Evolutionary conservation across 2,329 filamentous ascomycete species (phyloP), one percentile per base, ranked within the genome.

Genomic region (Aspergillus aculeatinus): DNA sequence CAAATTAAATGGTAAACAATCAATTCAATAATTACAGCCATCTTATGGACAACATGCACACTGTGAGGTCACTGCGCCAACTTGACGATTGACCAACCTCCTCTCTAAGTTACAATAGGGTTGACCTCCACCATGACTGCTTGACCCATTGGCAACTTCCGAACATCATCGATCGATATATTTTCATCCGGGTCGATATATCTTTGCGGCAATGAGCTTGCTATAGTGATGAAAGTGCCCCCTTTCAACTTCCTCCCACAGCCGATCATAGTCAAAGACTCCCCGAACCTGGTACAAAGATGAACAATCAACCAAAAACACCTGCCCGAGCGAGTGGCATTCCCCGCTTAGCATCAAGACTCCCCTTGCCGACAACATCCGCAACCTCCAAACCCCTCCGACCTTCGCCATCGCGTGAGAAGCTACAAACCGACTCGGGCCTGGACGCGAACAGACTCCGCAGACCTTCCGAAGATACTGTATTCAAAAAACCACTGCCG

Each of bases 281-380:
- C 12, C 16, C 16, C 5, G 12, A 29, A 50, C 48, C 33, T 25
- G 19, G 54, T 63, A 51, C 52, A 57, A 68, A 59, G 31, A 78
- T 78, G 76, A 74, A 77, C 44, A 67, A 67, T 29, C 71, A 72
- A 61, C 65, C 66, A 10, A 73, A 67, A 59, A 66, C 68, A 51
- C 68, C 67, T 47, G 61, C 59, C 31, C 72, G 68, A 44, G 71
- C 71, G 27, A 78, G 74, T 59, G 72, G 72, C 35, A 77, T 85
- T 54, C 83, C 84, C 60, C 78, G 83, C 49, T 77, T 79, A 47
- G 67, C 71, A 48, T 86, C 83, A 23, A 80, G 81, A 64, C 75
- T 86, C 51, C 84, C 84, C 12, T 74, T 85, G 62, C 82, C 79
- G 25, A 77, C 79, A 21, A 77, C 73, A 31, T 60, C 77, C 48